Base-by-base conservation (phyloP, 176 grass and related monocot species). In the Dendrocalamus sinicus region DNA sequence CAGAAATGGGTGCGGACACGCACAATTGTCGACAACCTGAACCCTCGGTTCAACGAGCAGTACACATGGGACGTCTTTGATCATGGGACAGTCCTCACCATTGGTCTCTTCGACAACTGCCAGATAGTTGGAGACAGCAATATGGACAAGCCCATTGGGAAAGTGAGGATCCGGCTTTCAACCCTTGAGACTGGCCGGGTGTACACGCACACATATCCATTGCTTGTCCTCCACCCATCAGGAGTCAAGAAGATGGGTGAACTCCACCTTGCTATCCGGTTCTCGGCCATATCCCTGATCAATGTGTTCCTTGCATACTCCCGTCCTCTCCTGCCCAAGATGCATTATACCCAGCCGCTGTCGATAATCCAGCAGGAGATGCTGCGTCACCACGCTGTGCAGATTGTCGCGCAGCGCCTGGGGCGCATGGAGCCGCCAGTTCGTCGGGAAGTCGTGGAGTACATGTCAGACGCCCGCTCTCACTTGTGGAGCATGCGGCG, bases 201-300 rank as follows among this genome's bases (percentile, higher is more conserved):
- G 52, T 98, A 98, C 89, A 95, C 95, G 2, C 89, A 98, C 84
- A 77, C 79, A 14, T 95, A 98, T 41, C 95, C 95, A 9, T 75
- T 98, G 71, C 89, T 98, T 12, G 85, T 98, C 15, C 95, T 98
- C 88, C 85, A 91, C 55, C 81, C 78, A 46, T 98, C 95, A 32
- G 95, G 95, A 64, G 89, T 98, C 24, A 98, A 95, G 75, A 98
- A 98, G 88, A 95, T 91, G 93, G 95, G 95, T 9, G 95, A 98
- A 48, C 85, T 98, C 75, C 93, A 98, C 73, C 91, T 97, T 17
- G 92, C 91, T 39, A 90, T 98, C 69, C 88, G 95, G 35, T 98
- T 98, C 89, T 87, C 95, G 40, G 87, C 88, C 67, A 92, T 44
- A 84, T 95, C 95, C 19, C 68, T 98, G 7, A n/a, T 89, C 59